Conservation (phyloP, 2,329 filamentous ascomycete species). For the Diaporthe vexans region DNA sequence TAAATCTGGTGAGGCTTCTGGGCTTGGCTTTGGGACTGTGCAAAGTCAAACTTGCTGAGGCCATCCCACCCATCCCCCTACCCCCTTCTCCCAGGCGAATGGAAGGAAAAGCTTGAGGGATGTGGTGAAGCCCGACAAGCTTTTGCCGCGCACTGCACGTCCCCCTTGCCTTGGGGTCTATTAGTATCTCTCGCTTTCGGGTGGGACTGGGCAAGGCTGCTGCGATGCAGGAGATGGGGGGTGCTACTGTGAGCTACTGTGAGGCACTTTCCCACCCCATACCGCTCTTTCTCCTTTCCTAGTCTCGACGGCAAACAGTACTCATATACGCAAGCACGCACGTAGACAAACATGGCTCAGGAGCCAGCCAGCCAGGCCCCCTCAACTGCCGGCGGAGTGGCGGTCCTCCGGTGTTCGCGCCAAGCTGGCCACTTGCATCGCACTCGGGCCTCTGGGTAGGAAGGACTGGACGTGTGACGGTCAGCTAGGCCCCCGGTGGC, state of each 20-base stretch:
- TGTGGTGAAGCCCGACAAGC: constrained; percentile 16
- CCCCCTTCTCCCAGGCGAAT: not conserved
- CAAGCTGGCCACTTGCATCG: constrained; percentile 37
- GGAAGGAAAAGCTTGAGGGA: constrained; percentile 6
- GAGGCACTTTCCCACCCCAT: not conserved
- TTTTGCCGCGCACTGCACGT: constrained; percentile 10
- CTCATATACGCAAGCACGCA: not conserved
- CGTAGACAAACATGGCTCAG: not conserved
- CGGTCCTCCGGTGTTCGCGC: constrained; percentile 15
- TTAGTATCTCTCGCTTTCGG: not conserved
- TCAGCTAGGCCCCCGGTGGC: not conserved
- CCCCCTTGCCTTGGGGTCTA: not conserved
- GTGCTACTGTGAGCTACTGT: not conserved
- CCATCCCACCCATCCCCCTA: too few relatives aligned
- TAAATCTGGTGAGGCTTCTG: constrained; percentile 20
- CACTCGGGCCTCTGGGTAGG: constrained; percentile 6
- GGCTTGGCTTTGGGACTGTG: constrained; percentile 4
- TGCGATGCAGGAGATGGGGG: not conserved
- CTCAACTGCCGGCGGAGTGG: constrained; percentile 17
- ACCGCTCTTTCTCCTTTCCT: constrained; percentile 13
- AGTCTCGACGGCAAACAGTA: not conserved
- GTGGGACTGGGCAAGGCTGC: not conserved
- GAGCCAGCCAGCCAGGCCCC: not conserved
- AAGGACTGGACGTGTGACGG: not conserved
- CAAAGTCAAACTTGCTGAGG: not conserved